Percentiles rank a stretch among this genome's conserved stretches.
Evolutionary conservation across 257 asterid species (phyloP).

Genomic region (Anisodus tanguticus): DNA sequence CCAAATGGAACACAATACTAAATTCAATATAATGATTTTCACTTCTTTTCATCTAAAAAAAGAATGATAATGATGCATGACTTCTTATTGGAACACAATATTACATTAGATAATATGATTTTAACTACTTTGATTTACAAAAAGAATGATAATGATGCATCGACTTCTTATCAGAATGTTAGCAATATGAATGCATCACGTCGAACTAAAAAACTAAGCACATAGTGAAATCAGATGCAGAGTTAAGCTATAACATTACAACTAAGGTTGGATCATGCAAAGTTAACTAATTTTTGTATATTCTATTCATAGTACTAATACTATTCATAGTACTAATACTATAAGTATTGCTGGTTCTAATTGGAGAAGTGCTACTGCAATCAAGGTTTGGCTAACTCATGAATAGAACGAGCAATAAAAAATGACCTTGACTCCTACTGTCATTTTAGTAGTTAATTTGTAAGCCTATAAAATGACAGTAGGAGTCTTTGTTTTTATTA

Average conservation of each 20-base stretch:
- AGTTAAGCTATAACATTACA: background rate
- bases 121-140: no score
- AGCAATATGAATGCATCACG: background rate
- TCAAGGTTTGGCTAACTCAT: no score
- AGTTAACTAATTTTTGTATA: background rate
- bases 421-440: no score
- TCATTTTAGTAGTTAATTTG: no score
- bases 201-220: background rate
- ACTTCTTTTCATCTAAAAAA: background rate
- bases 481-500: no score
- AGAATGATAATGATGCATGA: no score
- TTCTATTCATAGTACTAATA: background rate
- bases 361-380: background rate
- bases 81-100: no score
- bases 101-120: no score
- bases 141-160: background rate
- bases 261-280: background rate
- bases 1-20: background rate
- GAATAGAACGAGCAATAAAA: no score
- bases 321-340: background rate
- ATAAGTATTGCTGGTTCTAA: background rate
- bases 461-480: no score
- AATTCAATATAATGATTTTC: background rate
- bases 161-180: background rate
- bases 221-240: background rate